These are phyloP conservation scores for Lanmaoa rubissima DNA, from an alignment of 768 basidiomycete species.

Conservation along the genomic window DNA sequence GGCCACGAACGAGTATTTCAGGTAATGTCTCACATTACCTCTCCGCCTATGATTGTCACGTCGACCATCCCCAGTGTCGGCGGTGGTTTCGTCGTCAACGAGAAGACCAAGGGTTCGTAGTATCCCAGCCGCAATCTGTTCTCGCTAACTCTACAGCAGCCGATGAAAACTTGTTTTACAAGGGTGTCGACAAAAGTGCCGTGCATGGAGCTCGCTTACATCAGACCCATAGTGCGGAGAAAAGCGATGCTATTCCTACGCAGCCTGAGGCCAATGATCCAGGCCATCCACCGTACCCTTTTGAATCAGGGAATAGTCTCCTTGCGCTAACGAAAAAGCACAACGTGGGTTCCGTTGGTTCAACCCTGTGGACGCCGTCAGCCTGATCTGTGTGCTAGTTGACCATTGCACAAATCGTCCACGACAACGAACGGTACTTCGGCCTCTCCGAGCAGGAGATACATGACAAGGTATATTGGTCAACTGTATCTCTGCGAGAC, in stretches of 20 bases:
- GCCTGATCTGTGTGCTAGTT: conserved; percentile 47
- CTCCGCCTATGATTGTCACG: not conserved
- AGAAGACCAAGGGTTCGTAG: conserved; percentile 76
- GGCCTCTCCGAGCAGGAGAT: conserved; percentile 76
- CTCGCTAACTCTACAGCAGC: conserved; percentile 39
- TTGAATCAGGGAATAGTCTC: conserved; percentile 72
- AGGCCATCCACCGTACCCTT: conserved; percentile 79
- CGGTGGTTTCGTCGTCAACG: conserved; percentile 93
- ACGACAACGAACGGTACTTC: conserved; percentile 86
- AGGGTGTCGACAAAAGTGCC: conserved; percentile 77
- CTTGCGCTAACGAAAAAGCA: conserved; percentile 74
- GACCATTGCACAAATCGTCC: conserved; percentile 92
- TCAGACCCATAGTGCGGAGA: conserved; percentile 50
- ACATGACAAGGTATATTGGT: conserved; percentile 54
- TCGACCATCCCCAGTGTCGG: conserved; percentile 56
- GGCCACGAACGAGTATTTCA: conserved; percentile 94
- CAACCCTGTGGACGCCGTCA: not conserved
- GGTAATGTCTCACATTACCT: conserved; percentile 30
- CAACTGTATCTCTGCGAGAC: not conserved
- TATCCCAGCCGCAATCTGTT: not conserved
- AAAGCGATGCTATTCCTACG: conserved; percentile 13
- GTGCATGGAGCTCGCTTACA: conserved; percentile 81
- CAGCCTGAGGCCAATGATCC: conserved; percentile 27
- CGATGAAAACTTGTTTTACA: conserved; percentile 95
- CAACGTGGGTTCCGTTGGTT: conserved; percentile 55